Evolutionary conservation across 2,329 filamentous ascomycete genomes (phyloP).

Genomic region (Teratosphaeria destructans): DNA sequence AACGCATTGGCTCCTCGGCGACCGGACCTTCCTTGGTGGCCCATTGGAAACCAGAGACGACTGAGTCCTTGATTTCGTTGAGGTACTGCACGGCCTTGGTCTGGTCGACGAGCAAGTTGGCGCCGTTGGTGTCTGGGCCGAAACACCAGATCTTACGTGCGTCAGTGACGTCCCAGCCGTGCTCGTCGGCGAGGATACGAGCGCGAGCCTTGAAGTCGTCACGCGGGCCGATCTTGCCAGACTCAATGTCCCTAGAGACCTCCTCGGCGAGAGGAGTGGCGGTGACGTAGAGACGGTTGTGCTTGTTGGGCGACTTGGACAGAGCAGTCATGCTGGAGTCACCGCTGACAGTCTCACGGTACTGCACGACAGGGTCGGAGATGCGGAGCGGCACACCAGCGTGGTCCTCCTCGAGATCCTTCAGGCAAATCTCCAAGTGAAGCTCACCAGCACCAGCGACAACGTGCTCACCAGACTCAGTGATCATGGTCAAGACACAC

Average conservation of each 20-base stretch:
- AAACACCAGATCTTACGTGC: constrained; percentile 99
- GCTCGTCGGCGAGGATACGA: constrained; percentile 89
- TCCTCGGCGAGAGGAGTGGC: constrained; percentile 89
- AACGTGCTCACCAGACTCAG: constrained; percentile 93
- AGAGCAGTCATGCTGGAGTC: constrained; percentile 91
- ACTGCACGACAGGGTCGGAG: constrained; percentile 95
- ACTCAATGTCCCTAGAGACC: constrained; percentile 79
- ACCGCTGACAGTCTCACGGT: constrained; percentile 85
- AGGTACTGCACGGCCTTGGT: constrained; percentile 99
- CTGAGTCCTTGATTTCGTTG: constrained; percentile 99
- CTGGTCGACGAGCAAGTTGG: constrained; percentile 98
- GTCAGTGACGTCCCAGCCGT: constrained; percentile 98
- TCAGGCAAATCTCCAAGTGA: constrained; percentile 99
- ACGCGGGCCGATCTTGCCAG: constrained; percentile 82
- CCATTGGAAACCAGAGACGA: constrained; percentile 99
- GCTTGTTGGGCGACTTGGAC: constrained; percentile 99
- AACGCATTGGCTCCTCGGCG: constrained; percentile 96
- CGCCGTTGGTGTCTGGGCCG: constrained; percentile 91
- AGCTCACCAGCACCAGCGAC: constrained; percentile 99
- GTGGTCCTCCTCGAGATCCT: constrained; percentile 99
- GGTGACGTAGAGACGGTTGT: constrained; percentile 98
- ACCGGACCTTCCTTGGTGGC: constrained; percentile 94
- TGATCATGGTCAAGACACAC: constrained; percentile 86
- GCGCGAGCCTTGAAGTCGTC: constrained; percentile 99
- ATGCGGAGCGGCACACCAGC: constrained; percentile 95